Evolutionary conservation across 306 rosid species (phyloP).

Genomic region (Gynostemma pentaphyllum): DNA sequence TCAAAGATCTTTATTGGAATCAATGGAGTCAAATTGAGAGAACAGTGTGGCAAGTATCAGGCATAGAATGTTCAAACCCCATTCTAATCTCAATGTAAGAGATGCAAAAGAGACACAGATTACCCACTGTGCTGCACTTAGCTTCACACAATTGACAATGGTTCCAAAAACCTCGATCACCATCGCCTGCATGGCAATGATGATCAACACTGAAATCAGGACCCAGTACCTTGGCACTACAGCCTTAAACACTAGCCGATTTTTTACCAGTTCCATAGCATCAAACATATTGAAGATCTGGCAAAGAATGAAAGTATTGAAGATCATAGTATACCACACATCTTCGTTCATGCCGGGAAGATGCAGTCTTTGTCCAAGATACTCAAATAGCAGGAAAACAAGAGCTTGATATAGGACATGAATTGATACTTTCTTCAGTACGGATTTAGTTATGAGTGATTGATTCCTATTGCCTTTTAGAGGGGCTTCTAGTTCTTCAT

Average conservation of each 20-base stretch:
- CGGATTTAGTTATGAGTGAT: constrained; percentile 20
- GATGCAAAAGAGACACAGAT: constrained; percentile 32
- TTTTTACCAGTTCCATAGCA: constrained; percentile 24
- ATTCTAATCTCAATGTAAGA: constrained; percentile 22
- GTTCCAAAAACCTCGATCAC: constrained; percentile 25
- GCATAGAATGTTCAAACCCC: not conserved
- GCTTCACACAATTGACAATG: constrained; percentile 13
- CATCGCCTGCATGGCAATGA: constrained; percentile 30
- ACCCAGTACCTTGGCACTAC: constrained; percentile 24
- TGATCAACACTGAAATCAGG: constrained; percentile 19
- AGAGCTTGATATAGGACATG: constrained; percentile 37
- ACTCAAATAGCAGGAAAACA: constrained; percentile 24
- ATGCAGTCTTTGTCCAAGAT: constrained; percentile 17
- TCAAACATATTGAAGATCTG: constrained; percentile 39
- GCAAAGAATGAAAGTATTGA: constrained; percentile 41
- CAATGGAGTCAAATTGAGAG: not conserved
- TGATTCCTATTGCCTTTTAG: not conserved
- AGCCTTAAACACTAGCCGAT: constrained; percentile 13
- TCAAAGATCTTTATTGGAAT: not conserved
- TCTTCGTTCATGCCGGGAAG: constrained; percentile 7
- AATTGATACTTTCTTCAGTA: constrained; percentile 24
- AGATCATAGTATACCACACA: constrained; percentile 33
- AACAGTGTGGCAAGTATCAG: not conserved
- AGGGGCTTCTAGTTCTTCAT: constrained; percentile 8
- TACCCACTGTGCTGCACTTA: constrained; percentile 39